Base-by-base conservation (phyloP, 1,284 basidiomycete species). In the Moesziomyces parantarcticus region DNA sequence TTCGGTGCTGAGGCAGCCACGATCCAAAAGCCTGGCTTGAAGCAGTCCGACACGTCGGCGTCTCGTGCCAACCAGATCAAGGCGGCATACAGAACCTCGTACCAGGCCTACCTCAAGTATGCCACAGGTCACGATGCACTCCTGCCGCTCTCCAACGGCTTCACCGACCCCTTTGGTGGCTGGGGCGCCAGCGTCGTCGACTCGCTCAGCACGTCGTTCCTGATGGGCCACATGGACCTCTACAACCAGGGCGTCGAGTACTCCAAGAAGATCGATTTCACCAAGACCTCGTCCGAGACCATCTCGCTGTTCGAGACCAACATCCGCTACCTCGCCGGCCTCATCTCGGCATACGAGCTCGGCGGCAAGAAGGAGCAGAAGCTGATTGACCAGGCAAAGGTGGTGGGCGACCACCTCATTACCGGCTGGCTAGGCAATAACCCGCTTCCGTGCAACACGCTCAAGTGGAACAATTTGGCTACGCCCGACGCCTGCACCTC, bases 101-200 rank as follows among this genome's bases (percentile, higher is more conserved):
- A 76, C 58, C 23, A 45, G 0, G 75, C 67, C 44, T 80, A 80
- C 47, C 56, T 69, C 32, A 61, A 68, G 47, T 80, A 79, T 50
- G 75, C 75, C 9, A 47, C 50, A 2, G 61, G 62, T 3, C 61
- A 61, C 48, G 77, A 80, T 53, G 65, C 74, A 11, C 60, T 79
- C 9, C 46, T 66, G 1, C 77, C 78, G 5, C 55, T 79, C 20
- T 49, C 47, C 55, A 62, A 78, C 41, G 48, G 50, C 18, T 61
- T 61, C 46, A 50, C 48, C 3, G 69, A 75, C 44, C 59, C 63
- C 0, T 67, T 78, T 22, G 76, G 77, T 22, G 77, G 71, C 11
- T 82, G 80, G 80, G 80, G 79, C 3, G 80, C 78, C 13, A 74
- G 60, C n/a, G 55, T 76, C 16, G 67, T 82, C 43, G 80, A 82